Evolutionary conservation across 2,329 filamentous ascomycete species (phyloP).

Genomic region (Waltergamsia citrina): DNA sequence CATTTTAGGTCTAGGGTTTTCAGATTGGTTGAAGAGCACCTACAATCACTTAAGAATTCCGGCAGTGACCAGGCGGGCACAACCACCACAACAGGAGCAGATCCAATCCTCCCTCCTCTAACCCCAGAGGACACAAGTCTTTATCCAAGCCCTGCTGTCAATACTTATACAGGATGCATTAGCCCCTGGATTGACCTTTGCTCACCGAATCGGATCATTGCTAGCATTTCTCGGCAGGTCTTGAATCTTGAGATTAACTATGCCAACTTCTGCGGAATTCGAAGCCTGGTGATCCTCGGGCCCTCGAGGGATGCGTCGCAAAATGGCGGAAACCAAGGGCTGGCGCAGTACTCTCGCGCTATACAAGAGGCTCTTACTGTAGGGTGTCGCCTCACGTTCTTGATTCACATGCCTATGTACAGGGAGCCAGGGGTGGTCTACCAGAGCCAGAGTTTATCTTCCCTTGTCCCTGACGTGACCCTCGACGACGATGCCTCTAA

Average conservation of each 20-base stretch:
- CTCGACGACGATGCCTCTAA: slow-evolving; percentile 22
- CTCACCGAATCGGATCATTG: slow-evolving; percentile 72
- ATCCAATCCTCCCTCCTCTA: slow-evolving; percentile 56
- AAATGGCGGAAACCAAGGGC: slow-evolving; percentile 36
- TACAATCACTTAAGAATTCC: slow-evolving; percentile 32
- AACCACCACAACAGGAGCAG: slow-evolving; percentile 36
- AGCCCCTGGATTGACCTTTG: slow-evolving; percentile 90
- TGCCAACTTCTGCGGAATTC: slow-evolving; percentile 87
- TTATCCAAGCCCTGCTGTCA: slow-evolving; percentile 57
- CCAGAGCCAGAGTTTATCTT: slow-evolving; percentile 41
- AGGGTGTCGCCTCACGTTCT: slow-evolving; percentile 67
- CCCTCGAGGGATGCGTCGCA: slow-evolving; percentile 56
- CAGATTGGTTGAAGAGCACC: slow-evolving; percentile 47
- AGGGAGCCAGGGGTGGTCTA: slow-evolving; percentile 55
- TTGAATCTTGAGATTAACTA: slow-evolving; percentile 88
- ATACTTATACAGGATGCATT: slow-evolving; percentile 67
- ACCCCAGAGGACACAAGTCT: slow-evolving; percentile 72
- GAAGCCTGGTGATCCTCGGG: slow-evolving; percentile 73
- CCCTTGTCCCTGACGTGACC: slow-evolving; percentile 20
- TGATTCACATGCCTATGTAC: slow-evolving; percentile 78
- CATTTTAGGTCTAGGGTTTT: slow-evolving; percentile 64
- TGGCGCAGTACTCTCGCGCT: slow-evolving; percentile 72
- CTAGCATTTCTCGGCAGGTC: slow-evolving; percentile 81
- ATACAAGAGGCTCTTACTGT: slow-evolving; percentile 71
- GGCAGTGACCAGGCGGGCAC: slow-evolving; percentile 26